Base-by-base conservation (phyloP, 2,329 filamentous ascomycete species). In the Mollisiaceae sp. region DNA sequence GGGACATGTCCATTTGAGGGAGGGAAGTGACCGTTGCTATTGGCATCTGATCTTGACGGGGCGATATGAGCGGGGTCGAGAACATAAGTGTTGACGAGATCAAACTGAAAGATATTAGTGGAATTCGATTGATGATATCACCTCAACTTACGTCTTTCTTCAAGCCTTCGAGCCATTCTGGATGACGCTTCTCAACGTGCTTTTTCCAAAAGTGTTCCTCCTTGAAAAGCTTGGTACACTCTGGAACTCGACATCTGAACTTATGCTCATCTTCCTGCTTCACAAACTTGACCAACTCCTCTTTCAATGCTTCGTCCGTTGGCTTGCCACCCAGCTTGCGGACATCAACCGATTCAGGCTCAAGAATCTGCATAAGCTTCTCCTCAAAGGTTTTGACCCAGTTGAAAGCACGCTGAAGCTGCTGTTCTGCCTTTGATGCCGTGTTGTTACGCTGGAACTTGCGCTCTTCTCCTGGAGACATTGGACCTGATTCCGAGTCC, bases 351-450 rank as follows among this genome's bases (percentile, higher is more conserved):
- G 89, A 89, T 62, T 95, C 92, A 0, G 95, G 95, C 71, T 98
- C 94, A 15, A 99, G 84, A 56, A 98, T 91, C 77, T 97, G 94
- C 76, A 92, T 83, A 60, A 99, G 85, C 81, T 99, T 99, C 75
- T 99, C 95, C 76, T 99, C 95, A 74, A 97, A 99, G 0, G 95
- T 98, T 82, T 91, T 96, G 66, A 99, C 96, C 95, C 96, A 99
- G 75, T 98, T 99, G 81, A 93, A 98, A 0, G 95, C 95, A 64
- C 94, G 90, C 74, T 96, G 91, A 15, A 98, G 86, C 76, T 98
- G 95, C 77, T 96, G 93, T 74, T 97, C 93, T 4, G 89, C 88
- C 81, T 97, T 97, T 59, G 85, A 88, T 27, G 85, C 85, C 18
- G 88, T 84, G 65, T 86, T 89, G 54, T 67, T 73, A 39, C 75